phyloP scores from a whole-genome alignment of 2,329 filamentous ascomycete genomes.

The Nemania sp. region DNA sequence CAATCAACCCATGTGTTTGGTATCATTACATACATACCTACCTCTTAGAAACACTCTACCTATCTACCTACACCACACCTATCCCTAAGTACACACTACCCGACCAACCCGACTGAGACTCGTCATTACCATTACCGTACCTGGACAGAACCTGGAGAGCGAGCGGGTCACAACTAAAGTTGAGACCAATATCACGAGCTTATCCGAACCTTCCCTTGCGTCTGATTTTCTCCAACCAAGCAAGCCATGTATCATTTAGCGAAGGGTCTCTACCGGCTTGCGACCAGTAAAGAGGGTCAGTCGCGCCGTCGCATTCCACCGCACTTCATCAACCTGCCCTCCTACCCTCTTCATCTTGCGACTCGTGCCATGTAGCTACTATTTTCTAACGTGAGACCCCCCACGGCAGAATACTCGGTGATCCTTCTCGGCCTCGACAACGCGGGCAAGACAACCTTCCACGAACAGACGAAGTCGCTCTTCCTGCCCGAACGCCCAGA shows the following conservation, averaged over 20 bases:
- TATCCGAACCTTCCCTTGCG: background rate
- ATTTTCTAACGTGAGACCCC: conserved; percentile 22
- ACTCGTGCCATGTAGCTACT: conserved; percentile 7
- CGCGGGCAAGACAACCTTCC: conserved; percentile 97
- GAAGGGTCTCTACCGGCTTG: conserved; percentile 94
- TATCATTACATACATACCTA: too few species aligned
- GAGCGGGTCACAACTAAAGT: conserved; percentile 15
- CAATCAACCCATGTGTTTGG: conserved; percentile 17
- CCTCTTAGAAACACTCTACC: background rate
- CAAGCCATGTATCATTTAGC: conserved; percentile 95
- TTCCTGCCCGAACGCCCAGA: conserved; percentile 74
- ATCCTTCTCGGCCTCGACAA: conserved; percentile 98
- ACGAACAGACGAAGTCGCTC: conserved; percentile 93
- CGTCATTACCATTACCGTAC: conserved; percentile 14
- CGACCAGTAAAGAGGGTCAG: conserved; percentile 94
- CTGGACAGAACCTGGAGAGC: background rate
- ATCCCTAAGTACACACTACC: background rate
- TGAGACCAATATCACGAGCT: conserved; percentile 11
- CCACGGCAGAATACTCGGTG: conserved; percentile 85
- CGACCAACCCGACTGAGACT: conserved; percentile 2
- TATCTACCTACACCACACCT: background rate
- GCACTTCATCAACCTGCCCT: conserved; percentile 15
- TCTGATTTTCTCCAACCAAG: conserved; percentile 64
- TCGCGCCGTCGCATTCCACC: conserved; percentile 28
- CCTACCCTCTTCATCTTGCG: background rate